Conservation (phyloP, 208 protist genomes). For the Trypanosoma mega region DNA sequence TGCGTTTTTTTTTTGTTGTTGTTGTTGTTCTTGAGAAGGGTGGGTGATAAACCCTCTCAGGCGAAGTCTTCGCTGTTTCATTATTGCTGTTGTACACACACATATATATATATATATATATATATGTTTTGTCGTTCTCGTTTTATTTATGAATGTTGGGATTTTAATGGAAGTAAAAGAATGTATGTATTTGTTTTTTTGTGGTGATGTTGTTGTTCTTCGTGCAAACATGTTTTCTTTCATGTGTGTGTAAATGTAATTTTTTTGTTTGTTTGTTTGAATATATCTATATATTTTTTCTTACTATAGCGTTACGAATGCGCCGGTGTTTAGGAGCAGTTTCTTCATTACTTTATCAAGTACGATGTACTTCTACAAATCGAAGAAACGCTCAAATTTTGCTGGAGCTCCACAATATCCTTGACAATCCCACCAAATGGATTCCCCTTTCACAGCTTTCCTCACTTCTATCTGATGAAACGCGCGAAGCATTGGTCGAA, state of each 20-base stretch:
- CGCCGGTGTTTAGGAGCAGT: neutral
- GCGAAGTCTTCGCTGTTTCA: too few relatives aligned
- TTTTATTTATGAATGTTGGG: too few relatives aligned
- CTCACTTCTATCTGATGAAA: slow-evolving; percentile 20
- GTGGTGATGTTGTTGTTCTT: too few relatives aligned
- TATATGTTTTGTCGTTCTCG: too few relatives aligned
- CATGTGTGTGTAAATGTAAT: too few relatives aligned
- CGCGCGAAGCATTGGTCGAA: slow-evolving; percentile 15
- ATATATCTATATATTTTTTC: slow-evolving; percentile 2
- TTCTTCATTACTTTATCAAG: too few relatives aligned
- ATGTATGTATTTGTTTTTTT: too few relatives aligned
- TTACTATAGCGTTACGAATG: slow-evolving; percentile 2
- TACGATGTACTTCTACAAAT: neutral
- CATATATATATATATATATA: too few relatives aligned
- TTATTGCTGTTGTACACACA: too few relatives aligned
- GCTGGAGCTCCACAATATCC: slow-evolving; percentile 2
- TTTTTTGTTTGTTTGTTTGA: slow-evolving; percentile 10
- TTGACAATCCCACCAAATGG: slow-evolving; percentile 3
- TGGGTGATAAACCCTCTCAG: too few relatives aligned
- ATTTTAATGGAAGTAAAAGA: too few relatives aligned
- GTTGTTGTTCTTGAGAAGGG: slow-evolving; percentile 6
- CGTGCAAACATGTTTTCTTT: too few relatives aligned
- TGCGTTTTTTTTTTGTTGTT: neutral
- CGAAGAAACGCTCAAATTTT: neutral
- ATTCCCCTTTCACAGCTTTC: slow-evolving; percentile 22